These are phyloP conservation scores for Parsonsia alboflavescens DNA, from an alignment of 257 asterid species.

Conservation along the genomic window DNA sequence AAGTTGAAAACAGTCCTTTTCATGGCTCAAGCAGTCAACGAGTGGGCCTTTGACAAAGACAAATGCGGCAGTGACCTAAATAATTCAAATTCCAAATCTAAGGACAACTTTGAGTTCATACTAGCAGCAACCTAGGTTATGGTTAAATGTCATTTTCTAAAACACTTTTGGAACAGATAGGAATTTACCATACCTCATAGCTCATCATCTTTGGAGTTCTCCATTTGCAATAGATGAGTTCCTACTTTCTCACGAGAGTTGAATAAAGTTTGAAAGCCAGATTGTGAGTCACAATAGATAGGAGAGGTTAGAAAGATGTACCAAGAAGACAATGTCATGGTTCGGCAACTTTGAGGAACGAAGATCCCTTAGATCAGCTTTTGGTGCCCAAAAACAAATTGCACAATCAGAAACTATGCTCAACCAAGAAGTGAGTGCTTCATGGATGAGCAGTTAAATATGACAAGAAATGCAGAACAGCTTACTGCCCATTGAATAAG, in stretches of 20 bases:
- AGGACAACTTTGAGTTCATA: conserved; percentile 9
- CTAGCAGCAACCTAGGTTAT: background rate
- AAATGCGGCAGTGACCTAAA: conserved; percentile 12
- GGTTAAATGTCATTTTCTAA: too few relatives aligned
- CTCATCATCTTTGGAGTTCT: background rate
- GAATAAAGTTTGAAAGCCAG: conserved; percentile 8
- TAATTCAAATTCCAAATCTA: conserved; percentile 7
- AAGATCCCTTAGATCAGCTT: background rate
- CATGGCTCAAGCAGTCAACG: conserved; percentile 20
- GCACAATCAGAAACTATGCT: background rate
- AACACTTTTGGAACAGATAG: background rate
- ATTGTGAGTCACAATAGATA: conserved; percentile 17
- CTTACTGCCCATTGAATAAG: background rate
- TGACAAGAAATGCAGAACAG: background rate
- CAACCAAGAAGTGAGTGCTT: background rate
- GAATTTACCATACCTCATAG: background rate
- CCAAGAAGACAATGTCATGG: background rate
- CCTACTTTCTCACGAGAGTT: background rate
- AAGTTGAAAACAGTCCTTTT: conserved; percentile 22
- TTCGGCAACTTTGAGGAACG: background rate
- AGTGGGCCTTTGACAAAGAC: conserved; percentile 27
- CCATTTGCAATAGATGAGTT: background rate
- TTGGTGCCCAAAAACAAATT: background rate
- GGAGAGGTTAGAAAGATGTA: background rate
- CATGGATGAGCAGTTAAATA: background rate